Evolutionary conservation across 1,284 basidiomycete genomes (phyloP).

Genomic region (Amylostereum chailletii): DNA sequence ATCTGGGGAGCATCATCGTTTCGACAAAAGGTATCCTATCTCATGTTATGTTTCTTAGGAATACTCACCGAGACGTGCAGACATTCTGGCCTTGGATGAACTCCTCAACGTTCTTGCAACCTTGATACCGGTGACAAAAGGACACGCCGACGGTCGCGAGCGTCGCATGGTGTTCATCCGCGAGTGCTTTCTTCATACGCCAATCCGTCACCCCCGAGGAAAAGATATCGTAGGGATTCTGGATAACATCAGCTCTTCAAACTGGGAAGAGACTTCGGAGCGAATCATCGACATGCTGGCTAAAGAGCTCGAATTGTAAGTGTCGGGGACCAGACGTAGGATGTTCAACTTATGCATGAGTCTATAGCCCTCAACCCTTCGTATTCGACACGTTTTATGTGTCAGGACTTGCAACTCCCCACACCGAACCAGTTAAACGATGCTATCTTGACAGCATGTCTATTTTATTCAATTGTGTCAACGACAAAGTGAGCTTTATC

Average conservation of each 20-base stretch:
- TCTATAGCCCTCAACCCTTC: slow-evolving; percentile 52
- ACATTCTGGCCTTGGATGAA: slow-evolving; percentile 46
- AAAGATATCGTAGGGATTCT: slow-evolving; percentile 33
- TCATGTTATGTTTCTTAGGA: neutral
- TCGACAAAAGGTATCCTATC: slow-evolving; percentile 20
- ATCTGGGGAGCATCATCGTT: slow-evolving; percentile 22
- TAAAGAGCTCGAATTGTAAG: slow-evolving; percentile 41
- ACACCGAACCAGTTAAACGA: slow-evolving; percentile 29
- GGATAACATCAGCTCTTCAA: slow-evolving; percentile 27
- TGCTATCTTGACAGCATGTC: slow-evolving; percentile 43
- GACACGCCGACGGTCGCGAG: slow-evolving; percentile 22
- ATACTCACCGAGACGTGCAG: slow-evolving; percentile 21
- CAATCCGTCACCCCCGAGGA: slow-evolving; percentile 14
- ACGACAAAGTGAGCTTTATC: slow-evolving; percentile 23
- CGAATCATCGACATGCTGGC: slow-evolving; percentile 42
- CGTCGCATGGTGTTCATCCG: slow-evolving; percentile 38
- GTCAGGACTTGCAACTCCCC: slow-evolving; percentile 23
- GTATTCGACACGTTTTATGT: slow-evolving; percentile 30
- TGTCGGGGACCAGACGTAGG: slow-evolving; percentile 6
- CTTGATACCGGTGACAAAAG: slow-evolving; percentile 38
- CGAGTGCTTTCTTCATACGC: slow-evolving; percentile 32
- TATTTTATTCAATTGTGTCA: slow-evolving; percentile 41
- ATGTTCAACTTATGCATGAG: slow-evolving; percentile 3
- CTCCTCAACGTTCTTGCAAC: slow-evolving; percentile 48
- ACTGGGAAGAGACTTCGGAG: slow-evolving; percentile 46